phyloP scores from a whole-genome alignment of 352 stramenopile species.

The Pythium angustatum region DNA sequence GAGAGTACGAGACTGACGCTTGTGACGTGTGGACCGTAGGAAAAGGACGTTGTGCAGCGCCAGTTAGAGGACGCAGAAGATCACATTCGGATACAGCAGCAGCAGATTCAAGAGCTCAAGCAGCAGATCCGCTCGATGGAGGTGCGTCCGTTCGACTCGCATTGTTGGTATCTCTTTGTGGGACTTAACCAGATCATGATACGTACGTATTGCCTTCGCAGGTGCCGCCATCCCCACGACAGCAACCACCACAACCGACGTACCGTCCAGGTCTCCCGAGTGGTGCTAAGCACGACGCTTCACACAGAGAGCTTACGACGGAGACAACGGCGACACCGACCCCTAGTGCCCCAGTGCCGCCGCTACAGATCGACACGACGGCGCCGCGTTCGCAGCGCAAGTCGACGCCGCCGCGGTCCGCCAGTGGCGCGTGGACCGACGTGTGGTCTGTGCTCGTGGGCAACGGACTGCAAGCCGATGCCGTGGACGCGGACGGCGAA shows the following conservation, averaged over 20 bases:
- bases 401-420: slow-evolving; percentile 28
- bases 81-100: slow-evolving; percentile 73
- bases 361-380: slow-evolving; percentile 19
- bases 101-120: slow-evolving; percentile 79
- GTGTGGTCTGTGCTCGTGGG: slow-evolving; percentile 56
- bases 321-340: too few relatives aligned
- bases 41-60: slow-evolving; percentile 64
- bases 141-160: slow-evolving; percentile 1
- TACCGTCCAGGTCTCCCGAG: too few relatives aligned
- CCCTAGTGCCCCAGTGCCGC: background rate
- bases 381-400: slow-evolving; percentile 34
- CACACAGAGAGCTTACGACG: too few relatives aligned
- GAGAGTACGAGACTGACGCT: background rate
- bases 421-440: slow-evolving; percentile 30
- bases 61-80: slow-evolving; percentile 78
- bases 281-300: too few relatives aligned
- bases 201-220: too few relatives aligned
- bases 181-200: too few relatives aligned
- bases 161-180: too few relatives aligned
- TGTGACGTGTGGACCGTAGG: slow-evolving; percentile 22
- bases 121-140: slow-evolving; percentile 58
- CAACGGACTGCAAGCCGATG: slow-evolving; percentile 48
- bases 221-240: too few relatives aligned
- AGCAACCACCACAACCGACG: too few relatives aligned
- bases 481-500: slow-evolving; percentile 52